A percentile compares a stretch with the other conserved stretches of the same genome.
phyloP scores from a whole-genome alignment of 2,329 filamentous ascomycete genomes.

The Pseudocercospora eumusae region DNA sequence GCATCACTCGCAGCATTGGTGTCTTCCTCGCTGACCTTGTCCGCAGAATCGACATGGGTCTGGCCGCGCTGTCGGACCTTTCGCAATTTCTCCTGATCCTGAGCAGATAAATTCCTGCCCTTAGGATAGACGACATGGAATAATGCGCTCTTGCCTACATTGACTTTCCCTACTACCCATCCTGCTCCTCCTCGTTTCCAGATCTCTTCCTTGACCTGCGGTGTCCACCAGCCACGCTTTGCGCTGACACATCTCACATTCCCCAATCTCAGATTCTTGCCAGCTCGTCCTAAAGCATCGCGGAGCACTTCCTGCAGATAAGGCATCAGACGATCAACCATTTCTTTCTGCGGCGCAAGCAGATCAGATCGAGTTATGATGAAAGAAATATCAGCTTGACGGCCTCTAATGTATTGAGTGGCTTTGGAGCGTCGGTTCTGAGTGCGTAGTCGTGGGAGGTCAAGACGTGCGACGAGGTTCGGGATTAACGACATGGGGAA shows the following conservation, averaged over 20 bases:
- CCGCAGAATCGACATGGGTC: not conserved
- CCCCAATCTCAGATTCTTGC: slow-evolving; percentile 74
- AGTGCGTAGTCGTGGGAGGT: slow-evolving; percentile 72
- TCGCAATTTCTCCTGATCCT: slow-evolving; percentile 9
- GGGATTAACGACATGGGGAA: slow-evolving; percentile 93
- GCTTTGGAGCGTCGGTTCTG: slow-evolving; percentile 75
- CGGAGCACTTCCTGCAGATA: slow-evolving; percentile 77
- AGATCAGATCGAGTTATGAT: slow-evolving; percentile 88
- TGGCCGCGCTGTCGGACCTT: slow-evolving; percentile 16
- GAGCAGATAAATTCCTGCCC: slow-evolving; percentile 44
- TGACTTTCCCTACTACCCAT: slow-evolving; percentile 98
- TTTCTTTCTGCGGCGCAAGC: slow-evolving; percentile 76
- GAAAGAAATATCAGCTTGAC: slow-evolving; percentile 79
- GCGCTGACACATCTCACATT: slow-evolving; percentile 87
- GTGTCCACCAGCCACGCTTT: slow-evolving; percentile 87
- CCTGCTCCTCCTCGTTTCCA: slow-evolving; percentile 79
- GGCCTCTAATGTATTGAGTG: slow-evolving; percentile 65
- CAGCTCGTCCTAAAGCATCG: slow-evolving; percentile 68
- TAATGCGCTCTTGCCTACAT: slow-evolving; percentile 93
- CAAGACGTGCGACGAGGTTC: slow-evolving; percentile 68
- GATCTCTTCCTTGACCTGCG: slow-evolving; percentile 80
- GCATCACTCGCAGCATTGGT: not conserved
- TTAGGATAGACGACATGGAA: slow-evolving; percentile 87
- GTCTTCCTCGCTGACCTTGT: not conserved
- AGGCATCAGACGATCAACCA: slow-evolving; percentile 83